Evolutionary conservation across 805 yeast species (phyloP).

Genomic region (Ogataea zsoltii): DNA sequence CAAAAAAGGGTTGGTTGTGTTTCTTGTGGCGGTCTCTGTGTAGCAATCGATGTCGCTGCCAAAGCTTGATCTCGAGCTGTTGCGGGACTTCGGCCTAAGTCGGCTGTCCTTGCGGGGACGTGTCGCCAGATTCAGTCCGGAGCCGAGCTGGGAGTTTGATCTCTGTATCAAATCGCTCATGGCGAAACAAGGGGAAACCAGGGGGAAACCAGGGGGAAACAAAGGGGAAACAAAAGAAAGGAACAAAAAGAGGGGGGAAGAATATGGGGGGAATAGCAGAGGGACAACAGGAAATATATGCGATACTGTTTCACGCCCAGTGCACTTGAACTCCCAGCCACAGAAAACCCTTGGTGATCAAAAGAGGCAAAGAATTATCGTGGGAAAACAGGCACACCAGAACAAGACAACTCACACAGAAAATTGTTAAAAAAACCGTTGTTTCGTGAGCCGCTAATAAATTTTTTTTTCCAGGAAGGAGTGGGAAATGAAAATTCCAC

Average conservation of each 20-base stretch:
- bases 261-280: too few relatives aligned
- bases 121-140: constrained; percentile 3
- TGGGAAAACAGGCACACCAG: neutral
- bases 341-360: too few relatives aligned
- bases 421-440: constrained; percentile 1
- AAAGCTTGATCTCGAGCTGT: constrained; percentile 13
- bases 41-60: constrained; percentile 8
- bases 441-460: constrained; percentile 1
- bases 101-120: constrained; percentile 12
- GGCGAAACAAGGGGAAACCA: neutral
- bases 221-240: neutral
- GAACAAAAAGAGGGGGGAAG: neutral
- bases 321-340: too few relatives aligned
- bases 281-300: too few relatives aligned
- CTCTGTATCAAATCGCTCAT: constrained; percentile 4
- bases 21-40: constrained; percentile 7
- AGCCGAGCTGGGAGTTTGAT: constrained; percentile 2
- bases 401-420: constrained; percentile 4
- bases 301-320: too few relatives aligned
- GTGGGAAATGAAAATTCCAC: too few relatives aligned
- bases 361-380: neutral
- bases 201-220: neutral
- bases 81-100: constrained; percentile 16
- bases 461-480: neutral
- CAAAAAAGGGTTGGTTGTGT: constrained; percentile 9